Percentiles rank a stretch among this genome's conserved stretches.
Conservation (phyloP, 176 grass and related monocot species). For the Oryza longistaminata region DNA sequence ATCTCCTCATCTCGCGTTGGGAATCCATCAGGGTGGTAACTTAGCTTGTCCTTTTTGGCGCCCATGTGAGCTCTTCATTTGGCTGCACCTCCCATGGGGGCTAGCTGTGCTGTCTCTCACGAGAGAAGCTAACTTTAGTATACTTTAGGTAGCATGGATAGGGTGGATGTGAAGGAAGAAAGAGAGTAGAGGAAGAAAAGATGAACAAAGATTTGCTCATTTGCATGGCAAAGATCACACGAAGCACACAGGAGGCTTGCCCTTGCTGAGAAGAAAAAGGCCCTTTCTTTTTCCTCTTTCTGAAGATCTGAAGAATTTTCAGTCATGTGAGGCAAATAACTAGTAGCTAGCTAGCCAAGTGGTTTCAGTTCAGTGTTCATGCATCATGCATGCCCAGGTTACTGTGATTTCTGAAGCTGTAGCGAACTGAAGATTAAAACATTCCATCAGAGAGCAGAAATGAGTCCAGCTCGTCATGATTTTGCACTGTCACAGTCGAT, state of each 20-base stretch:
- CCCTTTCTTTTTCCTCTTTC: conserved; percentile 31
- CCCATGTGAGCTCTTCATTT: conserved; percentile 51
- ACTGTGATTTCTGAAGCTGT: conserved; percentile 2
- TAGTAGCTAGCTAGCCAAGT: not conserved
- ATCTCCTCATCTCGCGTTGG: not conserved
- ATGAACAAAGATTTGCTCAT: conserved; percentile 21
- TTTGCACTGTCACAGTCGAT: conserved; percentile 6
- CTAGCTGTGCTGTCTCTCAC: conserved; percentile 33
- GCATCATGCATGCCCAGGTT: not conserved
- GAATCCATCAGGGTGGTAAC: not conserved
- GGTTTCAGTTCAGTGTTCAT: not conserved
- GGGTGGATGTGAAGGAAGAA: conserved; percentile 34
- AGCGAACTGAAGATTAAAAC: not conserved
- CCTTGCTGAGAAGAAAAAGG: conserved; percentile 48
- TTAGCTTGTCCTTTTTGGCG: conserved; percentile 17
- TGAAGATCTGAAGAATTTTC: conserved; percentile 47
- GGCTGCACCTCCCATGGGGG: conserved; percentile 32
- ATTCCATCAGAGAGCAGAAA: conserved; percentile 7
- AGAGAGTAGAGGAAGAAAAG: conserved; percentile 9
- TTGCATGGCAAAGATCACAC: conserved; percentile 17
- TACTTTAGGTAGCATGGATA: conserved; percentile 18
- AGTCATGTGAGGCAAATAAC: conserved; percentile 38
- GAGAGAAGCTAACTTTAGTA: conserved; percentile 30
- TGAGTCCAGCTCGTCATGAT: conserved; percentile 2
- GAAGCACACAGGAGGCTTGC: conserved; percentile 42